Percentiles rank a stretch among this genome's conserved stretches.
phyloP scores from a whole-genome alignment of 345 rosid species.

The Bruguiera parviflora region DNA sequence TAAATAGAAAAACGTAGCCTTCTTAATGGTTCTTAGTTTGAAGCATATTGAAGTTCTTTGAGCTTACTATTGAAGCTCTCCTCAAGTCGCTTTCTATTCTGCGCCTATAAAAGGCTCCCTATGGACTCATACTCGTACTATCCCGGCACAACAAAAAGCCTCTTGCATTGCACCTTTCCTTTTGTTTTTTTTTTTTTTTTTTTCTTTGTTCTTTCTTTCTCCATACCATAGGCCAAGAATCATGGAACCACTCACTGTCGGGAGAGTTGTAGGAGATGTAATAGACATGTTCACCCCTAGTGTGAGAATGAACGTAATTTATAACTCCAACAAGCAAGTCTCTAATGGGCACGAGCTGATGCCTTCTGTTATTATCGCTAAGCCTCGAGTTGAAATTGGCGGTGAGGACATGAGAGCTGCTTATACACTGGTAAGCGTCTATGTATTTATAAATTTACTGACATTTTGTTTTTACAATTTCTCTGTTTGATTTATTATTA shows the following conservation, averaged over 20 bases:
- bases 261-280: constrained; percentile 78
- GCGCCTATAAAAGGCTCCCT: constrained; percentile 15
- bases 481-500: too few species aligned
- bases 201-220: not conserved
- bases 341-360: constrained; percentile 67
- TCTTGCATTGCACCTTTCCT: too few species aligned
- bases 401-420: constrained; percentile 74
- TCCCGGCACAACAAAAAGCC: not conserved
- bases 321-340: constrained; percentile 57
- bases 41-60: constrained; percentile 26
- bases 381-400: constrained; percentile 69
- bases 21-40: not conserved
- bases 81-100: not conserved
- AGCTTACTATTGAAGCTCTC: constrained; percentile 23
- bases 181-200: too few species aligned
- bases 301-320: constrained; percentile 58
- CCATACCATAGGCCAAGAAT: constrained; percentile 38
- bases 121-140: not conserved
- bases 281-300: constrained; percentile 59
- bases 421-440: constrained; percentile 54
- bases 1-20: not conserved
- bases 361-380: constrained; percentile 48
- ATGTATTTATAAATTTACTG: not conserved
- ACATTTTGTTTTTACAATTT: not conserved
- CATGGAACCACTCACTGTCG: constrained; percentile 53